A percentile compares a stretch with the other conserved stretches of the same genome.
Conservation (phyloP, 345 rosid species). For the Corchorus olitorius region DNA sequence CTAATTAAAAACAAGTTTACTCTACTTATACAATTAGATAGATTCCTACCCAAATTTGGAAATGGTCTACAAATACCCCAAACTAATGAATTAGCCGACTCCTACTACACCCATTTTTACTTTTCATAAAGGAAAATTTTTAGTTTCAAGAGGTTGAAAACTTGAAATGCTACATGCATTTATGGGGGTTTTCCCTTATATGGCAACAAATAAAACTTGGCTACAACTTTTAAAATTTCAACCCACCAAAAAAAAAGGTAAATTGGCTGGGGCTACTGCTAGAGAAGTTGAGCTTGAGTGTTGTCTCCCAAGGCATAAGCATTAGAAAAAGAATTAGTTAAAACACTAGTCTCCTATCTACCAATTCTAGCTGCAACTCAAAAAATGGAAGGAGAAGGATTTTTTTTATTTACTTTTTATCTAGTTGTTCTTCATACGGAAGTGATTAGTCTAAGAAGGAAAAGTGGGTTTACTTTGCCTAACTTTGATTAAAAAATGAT, state of each 20-base stretch:
- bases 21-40: background rate
- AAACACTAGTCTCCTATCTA: background rate
- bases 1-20: background rate
- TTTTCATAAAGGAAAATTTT: background rate
- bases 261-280: no score
- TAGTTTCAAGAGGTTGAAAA: background rate
- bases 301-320: constrained; percentile 1
- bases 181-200: background rate
- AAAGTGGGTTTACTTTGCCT: background rate
- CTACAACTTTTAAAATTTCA: no score
- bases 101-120: background rate
- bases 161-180: background rate
- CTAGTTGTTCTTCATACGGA: background rate
- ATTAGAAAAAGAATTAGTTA: background rate
- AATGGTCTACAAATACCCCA: background rate
- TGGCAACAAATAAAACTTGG: background rate
- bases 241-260: no score
- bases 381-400: background rate
- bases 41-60: background rate
- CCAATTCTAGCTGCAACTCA: background rate
- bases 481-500: constrained; percentile 6
- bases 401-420: no score
- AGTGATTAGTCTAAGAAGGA: background rate
- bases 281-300: background rate
- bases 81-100: no score